Base-by-base conservation (phyloP, 2,329 filamentous ascomycete genomes). In the Botrytis paeoniae region DNA sequence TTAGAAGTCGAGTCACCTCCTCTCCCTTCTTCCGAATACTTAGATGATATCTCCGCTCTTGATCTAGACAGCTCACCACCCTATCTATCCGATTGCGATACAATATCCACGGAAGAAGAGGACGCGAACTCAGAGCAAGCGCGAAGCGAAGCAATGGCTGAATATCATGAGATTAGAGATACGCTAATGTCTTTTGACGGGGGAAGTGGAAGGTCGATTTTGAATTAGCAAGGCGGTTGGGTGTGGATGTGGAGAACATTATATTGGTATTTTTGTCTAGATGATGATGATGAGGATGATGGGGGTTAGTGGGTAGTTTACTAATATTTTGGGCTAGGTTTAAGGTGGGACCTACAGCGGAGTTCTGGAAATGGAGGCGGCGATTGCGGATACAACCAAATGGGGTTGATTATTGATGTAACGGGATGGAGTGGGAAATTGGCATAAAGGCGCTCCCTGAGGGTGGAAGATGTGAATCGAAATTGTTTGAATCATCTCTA, bases 391-490 rank as follows among this genome's bases (percentile, higher is more conserved):
- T 57, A 5, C 1, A 29, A n/a, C 4, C 1, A 14, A n/a, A 51
- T 14, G 1, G 25, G 48, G 1, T 14, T 0, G 48, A 14, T 14
- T 51, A 2, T n/a, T 14, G 0, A 51, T 51, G 4, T 0, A n/a
- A 54, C 4, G 0, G 12, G 1, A 51, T 29, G 37, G 8, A 39
- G 14, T 6, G 1, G n/a, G 32, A 16, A 3, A 12, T 6, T 14
- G 1, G 16, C 1, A 29, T 29, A n/a, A 54, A 3, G 25, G 32
- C 9, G 4, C 48, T 12, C 12, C 37, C 14, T 54, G 25, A 12
- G 3, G 18, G 10, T 1, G 0, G 4, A 37, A 1, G n/a, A 32
- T 22, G 5, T 29, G 4, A 16, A 3, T 54, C 5, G 1, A 16
- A 29, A 3, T 8, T 12, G 16, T 2, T 7, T 6, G 12, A 54